Evolutionary conservation across 1,284 basidiomycete genomes (phyloP).

Genomic region (Entoloma clypeatum): DNA sequence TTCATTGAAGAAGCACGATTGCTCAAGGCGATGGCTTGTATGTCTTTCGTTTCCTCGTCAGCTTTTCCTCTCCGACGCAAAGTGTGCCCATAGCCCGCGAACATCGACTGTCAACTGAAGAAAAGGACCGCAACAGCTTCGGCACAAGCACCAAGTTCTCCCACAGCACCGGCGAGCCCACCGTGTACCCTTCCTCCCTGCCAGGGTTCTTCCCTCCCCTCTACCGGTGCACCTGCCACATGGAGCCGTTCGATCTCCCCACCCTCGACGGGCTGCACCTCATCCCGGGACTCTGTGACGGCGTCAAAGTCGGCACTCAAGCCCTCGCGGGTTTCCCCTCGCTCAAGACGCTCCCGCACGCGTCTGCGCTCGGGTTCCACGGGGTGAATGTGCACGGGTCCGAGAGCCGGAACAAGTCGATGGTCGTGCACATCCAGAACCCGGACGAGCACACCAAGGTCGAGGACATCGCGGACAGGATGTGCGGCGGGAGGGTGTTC

Average conservation of each 20-base stretch:
- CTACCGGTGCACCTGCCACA: constrained; percentile 75
- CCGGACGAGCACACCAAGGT: constrained; percentile 65
- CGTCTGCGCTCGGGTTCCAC: constrained; percentile 76
- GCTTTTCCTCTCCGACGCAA: not conserved
- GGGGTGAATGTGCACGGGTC: constrained; percentile 92
- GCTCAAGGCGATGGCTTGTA: constrained; percentile 78
- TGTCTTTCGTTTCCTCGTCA: constrained; percentile 21
- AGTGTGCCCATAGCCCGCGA: constrained; percentile 57
- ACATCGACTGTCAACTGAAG: constrained; percentile 74
- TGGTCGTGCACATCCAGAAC: constrained; percentile 86
- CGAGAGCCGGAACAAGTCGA: constrained; percentile 88
- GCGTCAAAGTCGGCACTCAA: constrained; percentile 82
- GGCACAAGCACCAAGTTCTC: constrained; percentile 81
- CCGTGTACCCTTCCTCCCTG: constrained; percentile 82
- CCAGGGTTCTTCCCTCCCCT: constrained; percentile 95
- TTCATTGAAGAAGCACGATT: constrained; percentile 90
- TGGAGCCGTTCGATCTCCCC: constrained; percentile 83
- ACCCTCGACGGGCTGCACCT: constrained; percentile 85
- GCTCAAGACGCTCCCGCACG: constrained; percentile 84
- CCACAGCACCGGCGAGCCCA: constrained; percentile 64
- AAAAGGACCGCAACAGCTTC: constrained; percentile 73
- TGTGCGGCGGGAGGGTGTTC: constrained; percentile 79
- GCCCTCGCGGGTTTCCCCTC: constrained; percentile 97
- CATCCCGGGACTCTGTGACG: constrained; percentile 83
- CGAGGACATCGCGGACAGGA: constrained; percentile 70